Evolutionary conservation across 2,329 filamentous ascomycete genomes (phyloP), one percentile per base, ranked within the genome.

Genomic region (Fusarium pseudocircinatum): DNA sequence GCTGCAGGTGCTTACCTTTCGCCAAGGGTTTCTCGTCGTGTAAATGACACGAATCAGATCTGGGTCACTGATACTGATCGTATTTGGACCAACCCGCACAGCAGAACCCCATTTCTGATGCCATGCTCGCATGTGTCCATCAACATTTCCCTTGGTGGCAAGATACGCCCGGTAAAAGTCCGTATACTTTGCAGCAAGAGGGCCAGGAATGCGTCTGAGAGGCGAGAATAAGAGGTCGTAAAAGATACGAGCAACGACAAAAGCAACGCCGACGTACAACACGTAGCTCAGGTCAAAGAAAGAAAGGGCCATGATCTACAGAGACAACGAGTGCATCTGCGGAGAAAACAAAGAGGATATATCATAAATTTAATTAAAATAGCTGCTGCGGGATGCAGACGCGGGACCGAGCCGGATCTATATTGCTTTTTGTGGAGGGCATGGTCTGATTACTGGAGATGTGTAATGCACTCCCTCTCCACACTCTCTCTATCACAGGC

Each of bases 31-130:
- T 46, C 65, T 62, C 1, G 71, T 69, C 0, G 56, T 73, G 24
- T 73, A 73, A 11, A 74, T 73, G 11, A 72, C 70, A 32, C 50
- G 39, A 22, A 73, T 74, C n/a, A 73, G 28, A 28, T 74, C 60
- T 8, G 71, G 71, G 22, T 73, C 67, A 50, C 71, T 65, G 10
- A 73, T 74, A 42, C 71, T 73, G 24, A 73, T 44, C 2, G 71
- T 67, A 60, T 72, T 72, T 24, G 71, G 71, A 4, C 71, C 71
- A 28, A 74, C 67, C 8, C 71, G 59, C 4, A 73, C 71, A 10
- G 71, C 67, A 52, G 49, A 28, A 7, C 71, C 71, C 70, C 67
- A 73, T 73, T 28, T 74, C 28, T 12, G 54, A 42, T 73, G 71
- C 71, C 71, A 73, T 14, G 37, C 39, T 20, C 63, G 68, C 13